Evolutionary conservation across 2,329 filamentous ascomycete genomes (phyloP).

Genomic region (Apiospora pterosperma): DNA sequence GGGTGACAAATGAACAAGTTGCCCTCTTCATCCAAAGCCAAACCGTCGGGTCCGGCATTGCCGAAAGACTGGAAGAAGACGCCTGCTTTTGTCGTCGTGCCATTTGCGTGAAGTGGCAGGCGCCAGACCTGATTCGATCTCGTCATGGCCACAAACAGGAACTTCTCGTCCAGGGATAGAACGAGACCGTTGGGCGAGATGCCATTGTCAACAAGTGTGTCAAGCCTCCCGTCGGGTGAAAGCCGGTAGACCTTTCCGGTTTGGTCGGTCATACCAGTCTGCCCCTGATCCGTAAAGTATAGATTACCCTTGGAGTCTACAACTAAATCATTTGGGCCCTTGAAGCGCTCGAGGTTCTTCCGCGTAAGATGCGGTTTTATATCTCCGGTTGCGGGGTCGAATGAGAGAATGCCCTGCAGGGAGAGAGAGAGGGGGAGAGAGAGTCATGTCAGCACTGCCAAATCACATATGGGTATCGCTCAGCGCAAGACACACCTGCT

Average conservation of each 20-base stretch:
- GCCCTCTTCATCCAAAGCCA: constrained; percentile 35
- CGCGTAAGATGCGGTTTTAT: constrained; percentile 29
- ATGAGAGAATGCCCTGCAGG: constrained; percentile 31
- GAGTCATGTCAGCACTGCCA: neutral
- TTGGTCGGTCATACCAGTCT: constrained; percentile 39
- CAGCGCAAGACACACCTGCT: constrained; percentile 26
- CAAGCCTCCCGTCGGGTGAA: constrained; percentile 29
- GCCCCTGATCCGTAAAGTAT: constrained; percentile 43
- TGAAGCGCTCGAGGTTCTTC: constrained; percentile 39
- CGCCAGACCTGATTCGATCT: constrained; percentile 38
- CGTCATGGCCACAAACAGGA: constrained; percentile 38
- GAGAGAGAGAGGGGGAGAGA: neutral
- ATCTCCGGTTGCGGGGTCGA: constrained; percentile 25
- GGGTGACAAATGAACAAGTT: constrained; percentile 33
- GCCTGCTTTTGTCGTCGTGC: constrained; percentile 33
- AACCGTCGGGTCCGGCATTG: constrained; percentile 34
- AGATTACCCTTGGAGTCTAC: constrained; percentile 32
- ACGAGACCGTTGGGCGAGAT: constrained; percentile 36
- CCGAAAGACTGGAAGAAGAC: constrained; percentile 39
- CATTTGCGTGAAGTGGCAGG: constrained; percentile 34
- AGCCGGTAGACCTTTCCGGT: constrained; percentile 37
- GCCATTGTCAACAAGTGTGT: constrained; percentile 34
- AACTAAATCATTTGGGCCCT: constrained; percentile 39
- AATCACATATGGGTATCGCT: neutral
- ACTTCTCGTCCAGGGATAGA: constrained; percentile 34